Percentiles rank a stretch among this genome's conserved stretches.
Evolutionary conservation across 2,329 filamentous ascomycete genomes (phyloP).

Genomic region (Acrodontium crateriforme): DNA sequence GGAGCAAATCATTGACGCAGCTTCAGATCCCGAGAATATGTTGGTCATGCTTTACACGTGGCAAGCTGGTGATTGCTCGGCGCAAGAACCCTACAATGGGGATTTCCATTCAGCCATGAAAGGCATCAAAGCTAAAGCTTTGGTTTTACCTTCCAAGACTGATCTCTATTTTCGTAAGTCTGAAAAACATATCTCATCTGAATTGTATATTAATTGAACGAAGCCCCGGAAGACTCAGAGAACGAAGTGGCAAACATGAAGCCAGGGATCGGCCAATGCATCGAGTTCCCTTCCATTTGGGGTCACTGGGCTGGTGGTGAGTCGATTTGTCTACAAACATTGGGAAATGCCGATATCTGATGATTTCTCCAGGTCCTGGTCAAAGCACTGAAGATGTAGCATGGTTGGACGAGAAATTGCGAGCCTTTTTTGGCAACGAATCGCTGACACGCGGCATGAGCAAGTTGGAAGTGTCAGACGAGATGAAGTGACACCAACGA

Average conservation of each 20-base stretch:
- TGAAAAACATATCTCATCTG: constrained; percentile 1
- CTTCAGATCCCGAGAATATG: constrained; percentile 56
- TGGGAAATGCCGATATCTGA: too few relatives aligned
- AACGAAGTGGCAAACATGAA: constrained; percentile 55
- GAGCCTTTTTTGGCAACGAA: constrained; percentile 37
- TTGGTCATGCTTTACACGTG: constrained; percentile 65
- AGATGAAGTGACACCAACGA: too few relatives aligned
- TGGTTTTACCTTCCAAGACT: constrained; percentile 58
- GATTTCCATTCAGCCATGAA: constrained; percentile 41
- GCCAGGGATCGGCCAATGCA: constrained; percentile 41
- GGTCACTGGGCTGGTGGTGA: constrained; percentile 42
- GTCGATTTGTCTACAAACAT: constrained; percentile 10
- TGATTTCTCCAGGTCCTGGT: constrained; percentile 44
- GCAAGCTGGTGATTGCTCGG: constrained; percentile 59
- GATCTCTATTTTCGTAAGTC: constrained; percentile 63
- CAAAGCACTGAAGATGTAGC: constrained; percentile 56
- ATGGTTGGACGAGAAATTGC: constrained; percentile 54
- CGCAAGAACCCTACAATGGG: constrained; percentile 52
- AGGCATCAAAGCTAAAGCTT: constrained; percentile 55
- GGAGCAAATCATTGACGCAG: background rate
- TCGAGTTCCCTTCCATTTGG: constrained; percentile 40
- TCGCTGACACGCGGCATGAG: too few relatives aligned
- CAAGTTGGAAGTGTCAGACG: too few relatives aligned
- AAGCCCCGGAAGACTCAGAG: constrained; percentile 59
- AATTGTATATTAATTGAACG: constrained; percentile 1